A percentile compares a stretch with the other conserved stretches of the same genome.
Conservation (phyloP, 768 basidiomycete genomes). For the Tulasnella sp. region DNA sequence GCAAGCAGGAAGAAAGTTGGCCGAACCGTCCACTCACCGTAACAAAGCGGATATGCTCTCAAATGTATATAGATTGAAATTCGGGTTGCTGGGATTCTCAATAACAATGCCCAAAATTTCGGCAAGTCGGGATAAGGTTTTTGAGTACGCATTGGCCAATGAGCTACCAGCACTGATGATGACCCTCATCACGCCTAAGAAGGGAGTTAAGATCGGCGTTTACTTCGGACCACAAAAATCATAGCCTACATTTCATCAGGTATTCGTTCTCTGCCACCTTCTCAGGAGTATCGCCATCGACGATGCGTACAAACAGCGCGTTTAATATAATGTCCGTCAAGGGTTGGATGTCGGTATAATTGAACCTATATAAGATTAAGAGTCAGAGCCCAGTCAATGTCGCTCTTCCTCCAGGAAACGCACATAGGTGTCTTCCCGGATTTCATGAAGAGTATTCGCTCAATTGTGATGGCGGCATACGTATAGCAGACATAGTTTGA, state of each 20-base stretch:
- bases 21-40: conserved; percentile 47
- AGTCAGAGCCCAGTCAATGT: not conserved
- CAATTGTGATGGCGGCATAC: conserved; percentile 97
- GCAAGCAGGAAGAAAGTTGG: not conserved
- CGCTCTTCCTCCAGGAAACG: conserved; percentile 36
- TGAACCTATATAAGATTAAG: conserved; percentile 57
- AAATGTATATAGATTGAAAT: conserved; percentile 96
- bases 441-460: conserved; percentile 88
- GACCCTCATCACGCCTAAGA: conserved; percentile 82
- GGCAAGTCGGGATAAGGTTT: conserved; percentile 68
- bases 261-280: conserved; percentile 97
- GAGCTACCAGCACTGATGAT: conserved; percentile 83
- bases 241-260: conserved; percentile 84
- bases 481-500: conserved; percentile 90
- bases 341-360: conserved; percentile 80
- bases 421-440: conserved; percentile 70
- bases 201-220: not conserved
- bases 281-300: conserved; percentile 72
- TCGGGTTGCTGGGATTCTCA: conserved; percentile 95
- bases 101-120: conserved; percentile 81
- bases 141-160: conserved; percentile 63
- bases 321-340: conserved; percentile 69
- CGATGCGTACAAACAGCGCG: conserved; percentile 74
- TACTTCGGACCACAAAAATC: not conserved
- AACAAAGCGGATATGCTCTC: conserved; percentile 93